These are phyloP conservation scores for Rhinocladiella mackenziei DNA, from an alignment of 2,329 filamentous ascomycete genomes.

Conservation along the genomic window DNA sequence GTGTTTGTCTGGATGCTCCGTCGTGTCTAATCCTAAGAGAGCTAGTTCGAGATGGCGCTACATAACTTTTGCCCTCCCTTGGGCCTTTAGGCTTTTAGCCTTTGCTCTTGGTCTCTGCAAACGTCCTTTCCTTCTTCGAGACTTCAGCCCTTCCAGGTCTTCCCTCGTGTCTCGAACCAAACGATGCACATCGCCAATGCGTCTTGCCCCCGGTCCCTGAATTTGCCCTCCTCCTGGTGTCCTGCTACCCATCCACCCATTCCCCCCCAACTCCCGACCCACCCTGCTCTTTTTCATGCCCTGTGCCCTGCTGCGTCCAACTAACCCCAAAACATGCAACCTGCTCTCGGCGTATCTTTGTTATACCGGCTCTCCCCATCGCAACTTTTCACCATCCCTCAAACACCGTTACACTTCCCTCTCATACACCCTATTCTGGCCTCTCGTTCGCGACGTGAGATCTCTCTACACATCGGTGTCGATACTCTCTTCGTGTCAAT, in stretches of 20 bases:
- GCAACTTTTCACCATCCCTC: conserved; percentile 12
- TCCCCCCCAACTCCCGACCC: conserved; percentile 7
- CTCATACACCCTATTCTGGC: conserved; percentile 8
- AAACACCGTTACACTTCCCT: conserved; percentile 9
- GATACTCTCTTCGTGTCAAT: conserved; percentile 2
- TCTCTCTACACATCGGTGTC: conserved; percentile 7
- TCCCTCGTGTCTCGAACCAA: conserved; percentile 22
- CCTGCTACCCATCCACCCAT: neutral
- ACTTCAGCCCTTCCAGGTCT: conserved; percentile 2
- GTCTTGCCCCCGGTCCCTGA: conserved; percentile 9
- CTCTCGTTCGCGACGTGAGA: conserved; percentile 1
- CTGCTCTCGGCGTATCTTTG: conserved; percentile 5
- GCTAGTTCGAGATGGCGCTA: no score
- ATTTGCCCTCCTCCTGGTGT: neutral
- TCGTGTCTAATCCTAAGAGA: no score
- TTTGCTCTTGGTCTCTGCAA: conserved; percentile 9
- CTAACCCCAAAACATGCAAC: conserved; percentile 8
- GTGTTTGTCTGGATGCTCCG: no score
- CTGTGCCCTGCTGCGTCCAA: conserved; percentile 11
- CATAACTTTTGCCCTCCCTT: no score
- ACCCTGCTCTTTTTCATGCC: conserved; percentile 20
- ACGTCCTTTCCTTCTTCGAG: conserved; percentile 4
- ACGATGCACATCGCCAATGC: conserved; percentile 6
- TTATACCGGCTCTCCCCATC: conserved; percentile 22
- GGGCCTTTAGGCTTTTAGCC: conserved; percentile 3